Conservation (phyloP, 2,329 filamentous ascomycete species). For the Aspergillus luchuensis region DNA sequence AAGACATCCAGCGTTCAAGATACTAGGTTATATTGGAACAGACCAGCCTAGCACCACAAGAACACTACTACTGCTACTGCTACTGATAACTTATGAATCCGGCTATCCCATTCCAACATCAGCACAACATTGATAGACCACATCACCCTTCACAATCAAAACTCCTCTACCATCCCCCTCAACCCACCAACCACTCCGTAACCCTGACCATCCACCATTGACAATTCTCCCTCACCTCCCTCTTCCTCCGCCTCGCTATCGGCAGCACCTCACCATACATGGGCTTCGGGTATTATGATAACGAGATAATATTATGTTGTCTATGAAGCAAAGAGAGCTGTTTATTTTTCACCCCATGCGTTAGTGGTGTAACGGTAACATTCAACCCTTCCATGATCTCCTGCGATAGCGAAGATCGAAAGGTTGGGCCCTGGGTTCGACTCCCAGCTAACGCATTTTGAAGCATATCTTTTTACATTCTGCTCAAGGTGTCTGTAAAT, state of each 20-base stretch:
- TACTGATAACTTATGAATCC: too few species aligned
- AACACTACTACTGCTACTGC: too few species aligned
- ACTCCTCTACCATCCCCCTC: constrained; percentile 22
- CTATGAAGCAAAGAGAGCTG: background rate
- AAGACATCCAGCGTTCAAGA: too few species aligned
- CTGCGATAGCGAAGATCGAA: background rate
- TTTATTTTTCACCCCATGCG: background rate
- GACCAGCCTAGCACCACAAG: too few species aligned
- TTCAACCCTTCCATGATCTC: background rate
- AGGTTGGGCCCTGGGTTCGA: background rate
- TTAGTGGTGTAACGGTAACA: constrained; percentile 1
- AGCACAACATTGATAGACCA: background rate
- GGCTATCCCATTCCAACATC: background rate
- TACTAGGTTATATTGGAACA: too few species aligned
- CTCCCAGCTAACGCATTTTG: background rate
- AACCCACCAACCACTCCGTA: constrained; percentile 21
- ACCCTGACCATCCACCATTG: constrained; percentile 30
- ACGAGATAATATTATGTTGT: too few species aligned
- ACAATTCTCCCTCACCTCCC: constrained; percentile 27
- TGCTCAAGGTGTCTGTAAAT: background rate
- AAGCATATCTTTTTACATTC: background rate
- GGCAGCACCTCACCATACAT: constrained; percentile 20
- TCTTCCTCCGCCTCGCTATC: constrained; percentile 8
- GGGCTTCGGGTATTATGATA: too few species aligned
- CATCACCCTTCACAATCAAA: background rate